Conservation (phyloP, 2,329 filamentous ascomycete species). For the Nemania serpens region DNA sequence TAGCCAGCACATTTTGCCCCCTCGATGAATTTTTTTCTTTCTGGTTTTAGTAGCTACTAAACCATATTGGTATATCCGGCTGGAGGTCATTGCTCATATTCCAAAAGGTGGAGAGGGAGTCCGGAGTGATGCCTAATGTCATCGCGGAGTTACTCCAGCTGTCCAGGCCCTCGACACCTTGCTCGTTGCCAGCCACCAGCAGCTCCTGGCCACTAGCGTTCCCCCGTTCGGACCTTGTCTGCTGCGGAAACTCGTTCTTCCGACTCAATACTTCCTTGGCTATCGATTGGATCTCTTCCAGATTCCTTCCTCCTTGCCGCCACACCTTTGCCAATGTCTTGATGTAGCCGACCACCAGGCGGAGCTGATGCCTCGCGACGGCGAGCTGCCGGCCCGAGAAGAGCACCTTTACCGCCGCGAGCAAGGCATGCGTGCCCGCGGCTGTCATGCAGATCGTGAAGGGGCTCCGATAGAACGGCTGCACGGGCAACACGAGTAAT, state of each 20-base stretch:
- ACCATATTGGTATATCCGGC: constrained; percentile 27
- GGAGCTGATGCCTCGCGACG: constrained; percentile 25
- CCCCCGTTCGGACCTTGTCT: background rate
- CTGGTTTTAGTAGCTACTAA: constrained; percentile 16
- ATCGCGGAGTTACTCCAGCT: too few relatives aligned
- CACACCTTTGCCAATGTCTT: constrained; percentile 23
- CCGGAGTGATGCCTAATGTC: background rate
- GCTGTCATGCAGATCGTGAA: constrained; percentile 32
- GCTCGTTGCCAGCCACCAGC: too few relatives aligned
- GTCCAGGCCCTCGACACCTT: too few relatives aligned
- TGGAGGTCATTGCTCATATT: constrained; percentile 21
- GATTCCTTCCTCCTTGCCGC: constrained; percentile 24
- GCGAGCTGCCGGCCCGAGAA: constrained; percentile 25
- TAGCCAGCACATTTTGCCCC: background rate
- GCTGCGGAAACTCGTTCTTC: background rate
- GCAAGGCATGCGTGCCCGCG: constrained; percentile 21
- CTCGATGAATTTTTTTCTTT: background rate
- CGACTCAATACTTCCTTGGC: constrained; percentile 26
- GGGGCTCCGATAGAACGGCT: constrained; percentile 22
- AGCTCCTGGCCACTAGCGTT: background rate
- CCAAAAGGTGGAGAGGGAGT: constrained; percentile 18
- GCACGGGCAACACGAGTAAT: constrained; percentile 25
- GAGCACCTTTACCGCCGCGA: constrained; percentile 22
- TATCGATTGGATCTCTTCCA: constrained; percentile 24
- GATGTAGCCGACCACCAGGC: constrained; percentile 28